phyloP scores from a whole-genome alignment of 2,329 filamentous ascomycete genomes.

The Botryotinia globosa region DNA sequence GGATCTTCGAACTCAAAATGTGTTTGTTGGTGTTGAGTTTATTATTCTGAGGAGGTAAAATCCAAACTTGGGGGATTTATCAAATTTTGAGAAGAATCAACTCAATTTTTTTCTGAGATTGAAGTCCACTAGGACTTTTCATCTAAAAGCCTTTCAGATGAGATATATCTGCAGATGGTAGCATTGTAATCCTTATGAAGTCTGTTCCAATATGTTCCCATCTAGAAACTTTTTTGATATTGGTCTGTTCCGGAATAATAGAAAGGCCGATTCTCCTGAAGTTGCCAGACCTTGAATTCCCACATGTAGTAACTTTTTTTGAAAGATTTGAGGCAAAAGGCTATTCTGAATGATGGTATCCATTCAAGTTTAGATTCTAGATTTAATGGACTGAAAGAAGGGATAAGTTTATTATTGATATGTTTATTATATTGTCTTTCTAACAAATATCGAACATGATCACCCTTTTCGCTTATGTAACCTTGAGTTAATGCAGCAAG shows the following conservation, averaged over 20 bases:
- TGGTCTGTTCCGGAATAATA: conserved; percentile 9
- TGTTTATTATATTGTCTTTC: neutral
- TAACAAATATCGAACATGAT: neutral
- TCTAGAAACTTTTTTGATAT: conserved; percentile 10
- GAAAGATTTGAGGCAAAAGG: neutral
- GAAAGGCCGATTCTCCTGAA: neutral
- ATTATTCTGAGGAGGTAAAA: neutral
- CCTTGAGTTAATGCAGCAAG: neutral
- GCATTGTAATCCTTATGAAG: neutral
- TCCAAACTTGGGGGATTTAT: neutral
- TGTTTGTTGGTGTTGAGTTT: neutral
- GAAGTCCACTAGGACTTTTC: neutral
- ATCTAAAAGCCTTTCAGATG: neutral
- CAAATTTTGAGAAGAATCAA: neutral
- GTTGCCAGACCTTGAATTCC: neutral
- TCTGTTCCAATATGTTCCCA: neutral
- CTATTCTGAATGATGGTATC: no score
- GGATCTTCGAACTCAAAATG: neutral
- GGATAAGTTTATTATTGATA: neutral
- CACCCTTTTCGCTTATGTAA: neutral
- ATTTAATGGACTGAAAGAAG: neutral
- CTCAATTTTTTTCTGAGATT: neutral
- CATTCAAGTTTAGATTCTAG: neutral
- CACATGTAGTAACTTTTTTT: no score
- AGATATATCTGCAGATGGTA: neutral